Evolutionary conservation across 371 early-diverging fungal genomes (phyloP).

Genomic region (Blastocladiella emersonii): DNA sequence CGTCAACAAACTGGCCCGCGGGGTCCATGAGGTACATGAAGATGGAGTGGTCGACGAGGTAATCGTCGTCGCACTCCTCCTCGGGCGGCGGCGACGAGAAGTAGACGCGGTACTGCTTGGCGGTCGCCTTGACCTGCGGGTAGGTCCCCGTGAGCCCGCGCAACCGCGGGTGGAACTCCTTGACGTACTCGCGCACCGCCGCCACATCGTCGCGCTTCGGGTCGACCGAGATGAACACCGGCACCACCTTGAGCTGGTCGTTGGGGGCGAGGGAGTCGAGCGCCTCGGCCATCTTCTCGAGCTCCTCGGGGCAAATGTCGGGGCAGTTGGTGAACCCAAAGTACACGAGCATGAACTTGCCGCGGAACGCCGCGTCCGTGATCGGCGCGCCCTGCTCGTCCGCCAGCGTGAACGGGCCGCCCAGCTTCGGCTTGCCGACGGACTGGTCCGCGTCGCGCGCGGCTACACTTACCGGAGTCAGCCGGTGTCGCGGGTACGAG

Average conservation of each 20-base stretch:
- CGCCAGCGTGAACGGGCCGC: slow-evolving; percentile 76
- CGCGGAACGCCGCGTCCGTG: slow-evolving; percentile 55
- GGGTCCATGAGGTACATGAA: slow-evolving; percentile 94
- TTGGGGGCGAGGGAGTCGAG: slow-evolving; percentile 40
- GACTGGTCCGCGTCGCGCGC: slow-evolving; percentile 22
- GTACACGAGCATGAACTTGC: slow-evolving; percentile 75
- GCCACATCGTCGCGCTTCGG: slow-evolving; percentile 81
- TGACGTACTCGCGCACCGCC: slow-evolving; percentile 72
- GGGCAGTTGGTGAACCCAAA: slow-evolving; percentile 98
- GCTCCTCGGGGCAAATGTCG: slow-evolving; percentile 95
- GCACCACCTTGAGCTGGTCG: slow-evolving; percentile 33
- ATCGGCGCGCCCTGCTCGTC: slow-evolving; percentile 54
- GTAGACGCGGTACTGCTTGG: slow-evolving; percentile 88
- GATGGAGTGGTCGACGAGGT: slow-evolving; percentile 94
- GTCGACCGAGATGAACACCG: slow-evolving; percentile 94
- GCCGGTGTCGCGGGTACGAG: neutral
- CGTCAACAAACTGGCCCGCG: slow-evolving; percentile 76
- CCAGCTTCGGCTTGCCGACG: slow-evolving; percentile 75
- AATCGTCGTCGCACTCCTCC: slow-evolving; percentile 75
- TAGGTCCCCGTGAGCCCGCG: slow-evolving; percentile 82
- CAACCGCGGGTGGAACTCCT: slow-evolving; percentile 85
- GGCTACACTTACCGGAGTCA: slow-evolving; percentile 13
- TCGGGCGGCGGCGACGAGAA: slow-evolving; percentile 70
- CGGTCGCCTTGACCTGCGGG: slow-evolving; percentile 65
- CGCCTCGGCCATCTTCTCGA: slow-evolving; percentile 90